Percentiles rank a stretch among this genome's conserved stretches.
These are phyloP conservation scores for Kernera saxatilis DNA, from an alignment of 345 rosid species.

Conservation along the genomic window DNA sequence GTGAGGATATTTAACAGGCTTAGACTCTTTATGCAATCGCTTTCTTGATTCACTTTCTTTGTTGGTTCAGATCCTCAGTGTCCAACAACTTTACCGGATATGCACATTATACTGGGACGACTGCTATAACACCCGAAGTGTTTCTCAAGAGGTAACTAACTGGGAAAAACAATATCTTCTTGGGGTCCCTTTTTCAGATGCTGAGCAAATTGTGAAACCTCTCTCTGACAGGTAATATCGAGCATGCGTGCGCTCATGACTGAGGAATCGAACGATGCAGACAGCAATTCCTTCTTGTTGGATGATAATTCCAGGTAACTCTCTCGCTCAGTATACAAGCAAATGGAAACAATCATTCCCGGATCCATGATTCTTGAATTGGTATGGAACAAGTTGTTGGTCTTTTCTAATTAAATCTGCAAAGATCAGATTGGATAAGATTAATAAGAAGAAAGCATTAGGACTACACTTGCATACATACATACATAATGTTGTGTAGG, in stretches of 20 bases:
- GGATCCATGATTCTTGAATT: not conserved
- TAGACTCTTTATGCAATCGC: not conserved
- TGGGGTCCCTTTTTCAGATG: not conserved
- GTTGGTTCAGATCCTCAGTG: slow-evolving; percentile 71
- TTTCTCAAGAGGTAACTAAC: slow-evolving; percentile 62
- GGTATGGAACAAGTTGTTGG: not conserved
- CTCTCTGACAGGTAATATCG: slow-evolving; percentile 63
- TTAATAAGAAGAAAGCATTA: no score
- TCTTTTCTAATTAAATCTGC: not conserved
- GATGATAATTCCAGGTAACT: slow-evolving; percentile 84
- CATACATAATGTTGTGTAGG: not conserved
- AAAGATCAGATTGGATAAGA: not conserved
- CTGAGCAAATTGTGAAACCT: not conserved
- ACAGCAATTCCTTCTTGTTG: slow-evolving; percentile 83
- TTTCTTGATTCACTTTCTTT: slow-evolving; percentile 9
- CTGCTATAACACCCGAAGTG: slow-evolving; percentile 93
- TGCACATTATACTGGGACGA: slow-evolving; percentile 98
- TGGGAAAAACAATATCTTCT: not conserved
- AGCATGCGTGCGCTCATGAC: slow-evolving; percentile 98
- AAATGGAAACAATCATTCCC: not conserved
- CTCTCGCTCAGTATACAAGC: not conserved
- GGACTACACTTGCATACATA: no score
- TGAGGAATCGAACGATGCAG: slow-evolving; percentile 84
- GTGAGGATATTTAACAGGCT: not conserved
- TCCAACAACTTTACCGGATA: slow-evolving; percentile 94